phyloP scores from a whole-genome alignment of 768 basidiomycete species.

The Suillus decipiens region DNA sequence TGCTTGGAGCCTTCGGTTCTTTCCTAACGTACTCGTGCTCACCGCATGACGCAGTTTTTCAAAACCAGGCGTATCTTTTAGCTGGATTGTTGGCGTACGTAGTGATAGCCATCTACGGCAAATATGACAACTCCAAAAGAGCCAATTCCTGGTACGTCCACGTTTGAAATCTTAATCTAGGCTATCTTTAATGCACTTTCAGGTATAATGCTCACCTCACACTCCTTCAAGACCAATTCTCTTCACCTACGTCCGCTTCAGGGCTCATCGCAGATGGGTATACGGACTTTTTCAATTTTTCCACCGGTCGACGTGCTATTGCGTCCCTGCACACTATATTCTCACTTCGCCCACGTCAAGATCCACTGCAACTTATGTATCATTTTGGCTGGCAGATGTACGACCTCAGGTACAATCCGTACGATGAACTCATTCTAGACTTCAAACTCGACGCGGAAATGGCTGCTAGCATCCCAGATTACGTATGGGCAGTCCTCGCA shows the following conservation, averaged over 20 bases:
- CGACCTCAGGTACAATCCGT: slow-evolving; percentile 72
- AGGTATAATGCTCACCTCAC: slow-evolving; percentile 65
- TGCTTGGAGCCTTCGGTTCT: slow-evolving; percentile 10
- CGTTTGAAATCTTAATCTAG: slow-evolving; percentile 10
- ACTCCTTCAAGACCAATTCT: slow-evolving; percentile 73
- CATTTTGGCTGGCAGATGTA: slow-evolving; percentile 64
- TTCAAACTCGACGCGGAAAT: slow-evolving; percentile 60
- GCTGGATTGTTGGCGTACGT: slow-evolving; percentile 57
- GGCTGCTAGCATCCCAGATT: slow-evolving; percentile 52
- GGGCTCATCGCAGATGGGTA: slow-evolving; percentile 68
- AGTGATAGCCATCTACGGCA: slow-evolving; percentile 59
- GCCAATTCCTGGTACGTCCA: slow-evolving; percentile 67
- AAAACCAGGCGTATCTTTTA: slow-evolving; percentile 62
- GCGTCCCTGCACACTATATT: slow-evolving; percentile 80
- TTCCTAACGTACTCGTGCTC: slow-evolving; percentile 6
- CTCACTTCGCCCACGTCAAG: slow-evolving; percentile 80
- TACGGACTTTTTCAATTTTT: slow-evolving; percentile 82
- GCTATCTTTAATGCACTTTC: slow-evolving; percentile 15
- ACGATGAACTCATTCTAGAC: slow-evolving; percentile 75
- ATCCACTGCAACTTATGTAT: slow-evolving; percentile 66
- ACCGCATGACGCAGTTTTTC: slow-evolving; percentile 49
- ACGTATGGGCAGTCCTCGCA: slow-evolving; percentile 81
- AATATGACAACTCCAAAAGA: slow-evolving; percentile 53
- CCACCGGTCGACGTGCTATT: slow-evolving; percentile 80
- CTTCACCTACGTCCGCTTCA: slow-evolving; percentile 53